A percentile compares a stretch with the other conserved stretches of the same genome.
phyloP scores from a whole-genome alignment of 2,329 filamentous ascomycete genomes.

The Alternaria triticina region DNA sequence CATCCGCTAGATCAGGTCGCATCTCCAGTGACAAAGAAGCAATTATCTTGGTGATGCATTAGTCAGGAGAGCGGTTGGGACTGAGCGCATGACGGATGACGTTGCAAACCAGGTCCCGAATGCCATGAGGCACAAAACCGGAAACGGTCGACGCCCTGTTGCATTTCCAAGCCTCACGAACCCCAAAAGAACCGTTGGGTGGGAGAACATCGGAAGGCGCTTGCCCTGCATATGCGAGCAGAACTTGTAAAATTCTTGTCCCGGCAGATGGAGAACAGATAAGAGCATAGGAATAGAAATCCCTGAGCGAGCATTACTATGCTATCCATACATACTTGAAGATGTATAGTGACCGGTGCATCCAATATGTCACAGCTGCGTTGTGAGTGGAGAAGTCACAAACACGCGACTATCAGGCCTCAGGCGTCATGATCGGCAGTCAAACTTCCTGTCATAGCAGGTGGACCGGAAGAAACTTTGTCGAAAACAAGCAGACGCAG shows the following conservation, averaged over 20 bases:
- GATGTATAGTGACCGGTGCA: background rate
- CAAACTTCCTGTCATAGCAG: conserved; percentile 14
- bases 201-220: conserved; percentile 4
- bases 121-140: conserved; percentile 4
- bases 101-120: background rate
- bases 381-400: conserved; percentile 9
- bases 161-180: background rate
- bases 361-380: conserved; percentile 7
- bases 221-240: background rate
- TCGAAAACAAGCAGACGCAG: conserved; percentile 32
- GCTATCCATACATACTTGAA: background rate
- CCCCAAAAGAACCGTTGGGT: conserved; percentile 6
- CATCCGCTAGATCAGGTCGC: conserved; percentile 6
- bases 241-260: background rate
- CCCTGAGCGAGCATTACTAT: background rate
- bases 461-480: conserved; percentile 30
- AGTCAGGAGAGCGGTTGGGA: background rate
- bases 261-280: background rate
- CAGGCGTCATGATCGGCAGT: conserved; percentile 42
- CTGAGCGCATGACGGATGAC: conserved; percentile 2
- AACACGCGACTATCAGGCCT: conserved; percentile 21
- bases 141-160: background rate
- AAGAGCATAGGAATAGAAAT: background rate
- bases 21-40: conserved; percentile 4
- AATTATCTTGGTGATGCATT: background rate